Base-by-base conservation (phyloP, 2,329 filamentous ascomycete genomes). In the Cytospora mali region DNA sequence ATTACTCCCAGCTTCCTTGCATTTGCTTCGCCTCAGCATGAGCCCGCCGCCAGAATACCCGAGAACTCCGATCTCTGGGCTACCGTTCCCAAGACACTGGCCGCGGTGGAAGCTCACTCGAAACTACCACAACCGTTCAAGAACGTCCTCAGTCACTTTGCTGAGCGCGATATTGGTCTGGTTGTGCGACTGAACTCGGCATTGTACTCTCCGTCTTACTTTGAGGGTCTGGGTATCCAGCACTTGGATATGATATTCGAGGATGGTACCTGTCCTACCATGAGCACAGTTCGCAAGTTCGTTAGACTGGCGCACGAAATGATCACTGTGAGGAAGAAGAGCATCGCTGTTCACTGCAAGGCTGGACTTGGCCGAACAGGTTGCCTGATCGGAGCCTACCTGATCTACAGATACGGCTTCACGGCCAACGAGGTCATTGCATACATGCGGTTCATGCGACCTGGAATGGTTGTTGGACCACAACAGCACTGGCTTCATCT, bases 211-310 rank as follows among this genome's bases (percentile, higher is more conserved):
- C 91, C 95, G 0, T 93, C 93, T n/a, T 97, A 94, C 80, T 99
- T 99, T 75, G 95, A 94, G 67, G 92, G 93, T 4, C 82, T 99
- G 58, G 94, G 94, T 31, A 98, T 99, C 72, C 89, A 93, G 71
- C 95, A 99, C 74, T 82, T 98, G 48, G 95, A 99, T 78, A 99
- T 99, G 95, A 98, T 99, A 72, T 99, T 99, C 73, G 95, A 98
- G 72, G 95, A 99, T 71, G 95, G 95, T 67, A 99, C 95, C 4
- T 99, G 95, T 75, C 95, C 95, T 25, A 88, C 92, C 2, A 81
- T 99, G 58, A 86, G 86, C 21, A 88, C 93, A n/a, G 95, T 99
- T 29, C 88, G 92, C 69, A 93, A 93, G 74, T 99, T 99, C 75
- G 94, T 99, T 75, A 92, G 92, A 69, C 83, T 99, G 64, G 93